Evolutionary conservation across 73 alveolate genomes (phyloP).

Genomic region (Breviolum minutum): DNA sequence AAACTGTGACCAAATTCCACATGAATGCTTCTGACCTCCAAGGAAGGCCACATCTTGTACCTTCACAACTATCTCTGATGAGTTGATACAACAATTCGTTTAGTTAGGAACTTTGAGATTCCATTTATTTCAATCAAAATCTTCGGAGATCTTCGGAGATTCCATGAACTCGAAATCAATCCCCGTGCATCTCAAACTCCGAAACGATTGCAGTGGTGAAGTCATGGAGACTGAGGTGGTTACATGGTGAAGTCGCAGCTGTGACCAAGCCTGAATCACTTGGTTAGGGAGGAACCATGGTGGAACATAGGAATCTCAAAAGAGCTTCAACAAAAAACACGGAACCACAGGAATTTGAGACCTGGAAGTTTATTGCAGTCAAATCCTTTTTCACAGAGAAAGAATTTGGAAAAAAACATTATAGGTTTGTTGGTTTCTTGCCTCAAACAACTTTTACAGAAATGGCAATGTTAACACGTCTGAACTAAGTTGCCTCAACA

Average conservation of each 20-base stretch:
- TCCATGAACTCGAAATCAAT: no score
- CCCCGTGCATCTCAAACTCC: no score
- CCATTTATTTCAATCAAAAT: no score
- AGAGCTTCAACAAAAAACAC: neutral
- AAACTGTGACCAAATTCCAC: neutral
- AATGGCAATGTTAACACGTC: neutral
- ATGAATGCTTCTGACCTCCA: neutral
- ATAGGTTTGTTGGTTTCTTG: no score
- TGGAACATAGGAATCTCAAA: neutral
- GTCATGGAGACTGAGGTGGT: neutral
- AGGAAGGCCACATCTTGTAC: conserved; percentile 51
- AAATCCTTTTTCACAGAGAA: no score
- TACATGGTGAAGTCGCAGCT: conserved; percentile 36
- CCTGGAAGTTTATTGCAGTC: no score
- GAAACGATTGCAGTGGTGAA: neutral
- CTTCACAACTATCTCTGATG: neutral
- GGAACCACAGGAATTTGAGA: no score
- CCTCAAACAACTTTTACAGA: neutral
- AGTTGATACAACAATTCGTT: no score
- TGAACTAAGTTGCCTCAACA: neutral
- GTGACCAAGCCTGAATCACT: conserved; percentile 13
- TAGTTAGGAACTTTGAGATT: no score
- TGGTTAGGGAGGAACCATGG: no score
- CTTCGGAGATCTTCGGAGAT: neutral
- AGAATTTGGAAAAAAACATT: neutral